These are phyloP conservation scores for sunflower (Helianthus annuus) DNA, from an alignment of 129 eudicot genomes.

Conservation along the genomic window HanXRQr2.0-SUNRISE NC_035443.2:142876529-142877028, in stretches of 20 bases:
- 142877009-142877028: slow-evolving; percentile 38
- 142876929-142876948: slow-evolving; percentile 59
- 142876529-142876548: slow-evolving; percentile 93
- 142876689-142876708: not conserved
- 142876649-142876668: no score
- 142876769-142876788: slow-evolving; percentile 76
- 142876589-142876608: not conserved
- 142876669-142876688: not conserved
- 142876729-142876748: slow-evolving; percentile 77
- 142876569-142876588: not conserved
- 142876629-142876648: no score
- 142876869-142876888: slow-evolving; percentile 77
- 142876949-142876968: slow-evolving; percentile 61
- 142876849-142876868: slow-evolving; percentile 73
- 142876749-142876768: slow-evolving; percentile 87
- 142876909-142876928: slow-evolving; percentile 62
- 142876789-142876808: slow-evolving; percentile 65
- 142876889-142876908: slow-evolving; percentile 76
- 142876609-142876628: no score
- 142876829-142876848: slow-evolving; percentile 74
- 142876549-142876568: not conserved
- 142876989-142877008: slow-evolving; percentile 90
- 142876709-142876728: not conserved
- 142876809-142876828: slow-evolving; percentile 81
- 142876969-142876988: slow-evolving; percentile 44